Base-by-base conservation (phyloP, 768 basidiomycete genomes). In the Lentinula edodes region DNA sequence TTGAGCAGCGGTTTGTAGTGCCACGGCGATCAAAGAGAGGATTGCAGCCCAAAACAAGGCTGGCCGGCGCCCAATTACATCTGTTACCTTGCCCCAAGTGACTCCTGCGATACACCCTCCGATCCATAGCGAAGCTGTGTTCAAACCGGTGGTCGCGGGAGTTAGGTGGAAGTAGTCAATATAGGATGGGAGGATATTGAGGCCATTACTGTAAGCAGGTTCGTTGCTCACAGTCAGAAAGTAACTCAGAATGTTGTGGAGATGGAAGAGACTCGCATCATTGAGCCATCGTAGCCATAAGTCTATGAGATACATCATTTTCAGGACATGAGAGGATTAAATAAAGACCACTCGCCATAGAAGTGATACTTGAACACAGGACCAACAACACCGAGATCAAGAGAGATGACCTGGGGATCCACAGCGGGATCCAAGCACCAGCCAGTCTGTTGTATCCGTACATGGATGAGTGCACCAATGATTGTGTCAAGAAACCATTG, bases 21-120 rank as follows among this genome's bases (percentile, higher is more conserved):
- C 46, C 1, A 68, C 67, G 43, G 67, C 67, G 32, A 68, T 42
- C 1, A 67, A 28, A 8, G 66, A 67, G 6, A 66, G 46, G 8
- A 68, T 55, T 15, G 67, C 67, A 1, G 67, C 67, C 64, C 65
- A 68, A 38, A 68, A 64, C 16, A 68, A 58, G 2, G 67, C 55
- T 28, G 67, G 66, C 16, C 67, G 41, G 1, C 67, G 64, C 6
- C 67, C 67, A 15, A 66, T 64, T 46, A 67, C 41, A 56, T 68
- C 67, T 13, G 67, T 68, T 16, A 68, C 66, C 35, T 67, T 68
- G 18, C 63, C 63, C 39, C 45, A 68, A 12, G 67, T 67, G 6
- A 68, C 2, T 7, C 64, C 67, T n/a, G 67, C 67, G n/a, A 68
- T 60, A 42, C 66, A 63, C 16, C 67, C 67, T 34, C 67, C 67